Evolutionary conservation across 305 asterid genomes (phyloP).

Genomic region (Caryopteris hybrid): DNA sequence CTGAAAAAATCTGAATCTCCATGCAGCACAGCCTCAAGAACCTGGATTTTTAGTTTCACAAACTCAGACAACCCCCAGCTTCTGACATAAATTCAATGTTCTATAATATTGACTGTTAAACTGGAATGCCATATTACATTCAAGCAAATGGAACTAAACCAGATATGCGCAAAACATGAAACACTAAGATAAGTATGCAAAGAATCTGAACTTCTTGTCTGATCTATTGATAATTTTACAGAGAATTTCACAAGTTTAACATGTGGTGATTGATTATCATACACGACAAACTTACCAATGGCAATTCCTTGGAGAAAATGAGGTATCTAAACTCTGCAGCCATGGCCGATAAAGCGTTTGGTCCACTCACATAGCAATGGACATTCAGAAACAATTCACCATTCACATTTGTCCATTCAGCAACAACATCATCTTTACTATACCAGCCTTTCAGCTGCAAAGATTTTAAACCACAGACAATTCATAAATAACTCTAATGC

Average conservation of each 20-base stretch:
- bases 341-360: conserved; percentile 54
- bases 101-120: background rate
- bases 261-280: background rate
- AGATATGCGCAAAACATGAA: too few species aligned
- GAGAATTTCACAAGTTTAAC: too few species aligned
- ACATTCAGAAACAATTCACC: conserved; percentile 70
- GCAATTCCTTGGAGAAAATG: conserved; percentile 90
- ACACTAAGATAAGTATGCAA: background rate
- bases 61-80: background rate
- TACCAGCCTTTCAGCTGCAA: conserved; percentile 91
- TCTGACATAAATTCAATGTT: background rate
- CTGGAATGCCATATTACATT: background rate
- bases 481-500: background rate
- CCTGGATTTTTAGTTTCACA: conserved; percentile 35
- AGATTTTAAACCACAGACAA: background rate
- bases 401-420: conserved; percentile 80
- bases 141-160: too few species aligned
- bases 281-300: conserved; percentile 50
- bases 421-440: conserved; percentile 84
- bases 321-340: conserved; percentile 83
- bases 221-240: background rate
- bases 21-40: conserved; percentile 77
- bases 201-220: background rate
- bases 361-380: conserved; percentile 89
- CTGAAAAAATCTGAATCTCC: conserved; percentile 76